A percentile compares a stretch with the other conserved stretches of the same genome.
Conservation (phyloP, 495 filamentous ascomycete genomes). For the Penicillium roqueforti region DNA sequence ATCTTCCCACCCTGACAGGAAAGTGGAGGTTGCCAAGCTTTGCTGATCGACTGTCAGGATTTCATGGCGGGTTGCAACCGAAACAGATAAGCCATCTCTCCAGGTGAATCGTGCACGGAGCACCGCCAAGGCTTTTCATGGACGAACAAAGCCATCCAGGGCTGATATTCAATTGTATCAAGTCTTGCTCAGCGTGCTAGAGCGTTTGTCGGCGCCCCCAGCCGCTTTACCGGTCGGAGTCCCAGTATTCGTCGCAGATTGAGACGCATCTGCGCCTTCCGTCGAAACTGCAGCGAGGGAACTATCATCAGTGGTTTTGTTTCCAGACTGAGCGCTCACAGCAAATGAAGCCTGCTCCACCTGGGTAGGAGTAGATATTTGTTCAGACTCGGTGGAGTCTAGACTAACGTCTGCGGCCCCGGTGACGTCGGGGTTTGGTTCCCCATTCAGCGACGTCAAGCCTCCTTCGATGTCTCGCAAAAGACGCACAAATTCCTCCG, state of each 20-base stretch:
- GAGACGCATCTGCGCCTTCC: neutral
- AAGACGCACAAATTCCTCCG: conserved; percentile 93
- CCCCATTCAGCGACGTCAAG: conserved; percentile 46
- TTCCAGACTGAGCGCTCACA: neutral
- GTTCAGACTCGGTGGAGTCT: conserved; percentile 33
- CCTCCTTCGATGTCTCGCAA: conserved; percentile 84
- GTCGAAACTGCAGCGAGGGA: conserved; percentile 1
- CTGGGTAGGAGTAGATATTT: conserved; percentile 29
- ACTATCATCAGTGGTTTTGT: conserved; percentile 14
- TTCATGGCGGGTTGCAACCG: conserved; percentile 1
- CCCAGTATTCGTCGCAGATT: neutral
- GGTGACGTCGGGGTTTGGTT: conserved; percentile 25
- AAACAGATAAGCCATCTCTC: neutral
- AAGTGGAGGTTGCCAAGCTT: neutral
- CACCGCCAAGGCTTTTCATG: conserved; percentile 7
- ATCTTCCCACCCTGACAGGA: neutral
- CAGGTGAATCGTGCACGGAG: conserved; percentile 7
- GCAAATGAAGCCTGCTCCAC: conserved; percentile 8
- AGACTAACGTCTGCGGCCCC: conserved; percentile 25
- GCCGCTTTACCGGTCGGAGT: neutral
- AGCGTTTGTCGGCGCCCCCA: conserved; percentile 10
- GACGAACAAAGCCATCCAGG: conserved; percentile 11
- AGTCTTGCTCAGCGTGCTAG: conserved; percentile 17
- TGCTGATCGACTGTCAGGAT: neutral
- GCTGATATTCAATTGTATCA: conserved; percentile 8